Evolutionary conservation across 768 basidiomycete species (phyloP).

Genomic region (Neoboletus magnificus): DNA sequence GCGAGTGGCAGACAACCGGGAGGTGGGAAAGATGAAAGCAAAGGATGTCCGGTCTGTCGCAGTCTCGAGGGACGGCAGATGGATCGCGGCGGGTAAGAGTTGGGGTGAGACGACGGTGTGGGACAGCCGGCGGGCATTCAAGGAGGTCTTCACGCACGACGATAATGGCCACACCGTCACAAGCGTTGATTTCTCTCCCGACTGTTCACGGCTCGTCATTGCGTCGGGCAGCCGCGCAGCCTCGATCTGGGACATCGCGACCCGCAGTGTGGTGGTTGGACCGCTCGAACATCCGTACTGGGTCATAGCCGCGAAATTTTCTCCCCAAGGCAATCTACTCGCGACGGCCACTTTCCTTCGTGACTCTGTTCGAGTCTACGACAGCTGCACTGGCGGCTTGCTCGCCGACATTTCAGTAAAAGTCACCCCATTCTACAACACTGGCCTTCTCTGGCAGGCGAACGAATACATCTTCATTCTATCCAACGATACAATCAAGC

Average conservation of each 20-base stretch:
- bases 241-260: conserved; percentile 3
- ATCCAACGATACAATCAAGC: not conserved
- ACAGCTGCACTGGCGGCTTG: not conserved
- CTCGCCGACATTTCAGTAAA: not conserved
- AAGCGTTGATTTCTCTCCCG: conserved; percentile 13
- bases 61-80: conserved; percentile 2
- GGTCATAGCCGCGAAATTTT: conserved; percentile 14
- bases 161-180: conserved; percentile 5
- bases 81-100: conserved; percentile 9
- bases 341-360: conserved; percentile 8
- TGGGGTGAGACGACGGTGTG: conserved; percentile 11
- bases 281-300: conserved; percentile 3
- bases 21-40: not conserved
- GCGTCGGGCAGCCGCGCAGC: conserved; percentile 4
- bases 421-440: conserved; percentile 11
- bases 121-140: not conserved
- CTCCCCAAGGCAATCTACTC: conserved; percentile 6
- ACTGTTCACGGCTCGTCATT: conserved; percentile 1
- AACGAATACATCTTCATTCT: not conserved
- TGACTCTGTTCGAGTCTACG: conserved; percentile 6
- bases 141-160: not conserved
- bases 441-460: conserved; percentile 12
- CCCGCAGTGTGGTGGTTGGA: not conserved
- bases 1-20: not conserved
- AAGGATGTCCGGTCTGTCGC: conserved; percentile 8